These are phyloP conservation scores for Diaporthe nobilis DNA, from an alignment of 2,329 filamentous ascomycete species.

Conservation along the genomic window DNA sequence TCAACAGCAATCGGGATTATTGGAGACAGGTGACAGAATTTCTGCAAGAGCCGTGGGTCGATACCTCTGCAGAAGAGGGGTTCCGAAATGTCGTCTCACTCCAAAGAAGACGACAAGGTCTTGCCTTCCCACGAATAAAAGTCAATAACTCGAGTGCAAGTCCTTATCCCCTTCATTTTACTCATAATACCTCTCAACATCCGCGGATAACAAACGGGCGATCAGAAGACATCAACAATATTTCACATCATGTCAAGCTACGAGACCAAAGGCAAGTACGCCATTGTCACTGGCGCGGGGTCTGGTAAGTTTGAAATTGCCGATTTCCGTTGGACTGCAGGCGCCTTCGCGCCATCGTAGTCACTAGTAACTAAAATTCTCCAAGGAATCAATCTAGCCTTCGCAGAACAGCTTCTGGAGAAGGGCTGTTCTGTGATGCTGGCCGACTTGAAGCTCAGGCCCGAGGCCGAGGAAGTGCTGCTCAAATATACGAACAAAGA, in stretches of 20 bases:
- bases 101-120: neutral
- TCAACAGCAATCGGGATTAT: neutral
- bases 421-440: slow-evolving; percentile 56
- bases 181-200: neutral
- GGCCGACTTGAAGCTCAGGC: slow-evolving; percentile 53
- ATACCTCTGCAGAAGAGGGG: neutral
- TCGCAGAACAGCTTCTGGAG: slow-evolving; percentile 51
- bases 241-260: neutral
- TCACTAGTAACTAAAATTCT: accelerated
- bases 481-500: slow-evolving; percentile 48
- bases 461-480: slow-evolving; percentile 53
- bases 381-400: slow-evolving; percentile 55
- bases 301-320: slow-evolving; percentile 44
- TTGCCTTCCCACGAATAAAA: neutral
- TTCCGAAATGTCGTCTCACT: neutral
- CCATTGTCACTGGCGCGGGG: slow-evolving; percentile 52
- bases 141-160: neutral
- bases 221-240: neutral
- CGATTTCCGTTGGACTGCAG: neutral
- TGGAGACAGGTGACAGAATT: neutral
- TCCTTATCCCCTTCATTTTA: neutral
- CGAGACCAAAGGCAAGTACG: slow-evolving; percentile 45
- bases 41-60: neutral
- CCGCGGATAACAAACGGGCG: neutral
- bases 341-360: neutral